Evolutionary conservation across 495 filamentous ascomycete genomes (phyloP).

Genomic region (Penicillium steckii): DNA sequence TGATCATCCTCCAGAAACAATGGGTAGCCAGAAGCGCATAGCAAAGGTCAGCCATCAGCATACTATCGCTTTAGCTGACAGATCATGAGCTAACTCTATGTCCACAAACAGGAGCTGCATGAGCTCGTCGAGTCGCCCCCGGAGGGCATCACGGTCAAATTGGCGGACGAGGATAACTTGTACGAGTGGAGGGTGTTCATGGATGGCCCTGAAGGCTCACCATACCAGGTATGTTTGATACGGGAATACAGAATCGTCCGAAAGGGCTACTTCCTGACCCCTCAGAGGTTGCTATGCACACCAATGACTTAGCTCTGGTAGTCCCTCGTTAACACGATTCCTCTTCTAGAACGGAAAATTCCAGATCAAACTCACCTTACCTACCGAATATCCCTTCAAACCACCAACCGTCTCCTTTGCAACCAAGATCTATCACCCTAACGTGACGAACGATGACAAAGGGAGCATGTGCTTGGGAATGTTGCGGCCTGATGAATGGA

Average conservation of each 20-base stretch:
- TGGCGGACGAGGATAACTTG: constrained; percentile 71
- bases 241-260: neutral
- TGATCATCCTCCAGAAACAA: constrained; percentile 16
- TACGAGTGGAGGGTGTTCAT: constrained; percentile 82
- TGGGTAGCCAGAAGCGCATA: constrained; percentile 60
- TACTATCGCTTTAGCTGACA: neutral
- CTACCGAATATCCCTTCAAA: constrained; percentile 92
- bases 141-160: constrained; percentile 60
- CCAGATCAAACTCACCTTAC: constrained; percentile 72
- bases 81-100: constrained; percentile 1
- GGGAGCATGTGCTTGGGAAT: constrained; percentile 91
- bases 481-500: constrained; percentile 90
- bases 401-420: constrained; percentile 81
- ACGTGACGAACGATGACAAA: constrained; percentile 90
- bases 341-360: constrained; percentile 69
- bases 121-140: constrained; percentile 67
- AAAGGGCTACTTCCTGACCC: neutral
- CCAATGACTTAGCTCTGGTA: neutral
- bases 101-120: constrained; percentile 60
- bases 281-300: neutral
- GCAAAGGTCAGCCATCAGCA: constrained; percentile 46
- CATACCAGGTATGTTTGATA: constrained; percentile 62
- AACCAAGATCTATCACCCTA: constrained; percentile 98
- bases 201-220: constrained; percentile 67
- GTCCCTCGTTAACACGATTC: neutral